Evolutionary conservation across 139 green algal species (phyloP), one percentile per base, ranked within the genome.

Genomic region (Auxenochlorella pyrenoidosa): DNA sequence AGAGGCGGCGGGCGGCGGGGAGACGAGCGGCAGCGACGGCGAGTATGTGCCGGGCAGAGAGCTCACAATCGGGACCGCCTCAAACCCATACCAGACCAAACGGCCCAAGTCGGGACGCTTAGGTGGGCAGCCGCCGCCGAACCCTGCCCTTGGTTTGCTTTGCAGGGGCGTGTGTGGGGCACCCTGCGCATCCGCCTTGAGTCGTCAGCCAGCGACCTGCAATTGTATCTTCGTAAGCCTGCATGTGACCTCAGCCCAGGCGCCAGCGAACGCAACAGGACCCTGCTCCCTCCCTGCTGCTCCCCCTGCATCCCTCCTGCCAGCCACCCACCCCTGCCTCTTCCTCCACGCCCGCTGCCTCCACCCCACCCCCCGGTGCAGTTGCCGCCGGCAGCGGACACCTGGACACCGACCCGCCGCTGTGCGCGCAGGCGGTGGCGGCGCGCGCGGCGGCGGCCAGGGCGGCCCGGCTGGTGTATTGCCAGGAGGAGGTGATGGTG

Each of bases 401-500:
- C 26, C 73, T 92, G 24, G 59, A 72, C 1, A 73, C 77, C 3
- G 32, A 70, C n/a, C 79, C 84, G 21, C 51, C 73, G 38, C 65
- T 92, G 73, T 93, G 90, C 84, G 16, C 36, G 60, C 24, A 60
- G 18, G 63, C 83, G 36, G 73, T 93, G 54, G 43, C 47, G 3
- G 88, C 68, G 58, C 73, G 82, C 22, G 63, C 72, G 75, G 84
- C 76, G 5, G 87, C 65, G 28, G 43, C 71, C 44, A 88, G 75
- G 71, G 79, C 79, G 0, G 73, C 84, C 5, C 65, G 47, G 19
- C 77, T 94, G 59, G 78, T 43, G 5, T 94, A 93, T 59, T 44
- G 3, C 5, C 85, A 73, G 26, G 89, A 43, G 43, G 90, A 95
- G 71, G 80, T 95, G 8, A 83, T 95, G 84, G 89, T 95, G 36